Base-by-base conservation (phyloP, 2,329 filamentous ascomycete genomes). In the Juglanconis juglandina region DNA sequence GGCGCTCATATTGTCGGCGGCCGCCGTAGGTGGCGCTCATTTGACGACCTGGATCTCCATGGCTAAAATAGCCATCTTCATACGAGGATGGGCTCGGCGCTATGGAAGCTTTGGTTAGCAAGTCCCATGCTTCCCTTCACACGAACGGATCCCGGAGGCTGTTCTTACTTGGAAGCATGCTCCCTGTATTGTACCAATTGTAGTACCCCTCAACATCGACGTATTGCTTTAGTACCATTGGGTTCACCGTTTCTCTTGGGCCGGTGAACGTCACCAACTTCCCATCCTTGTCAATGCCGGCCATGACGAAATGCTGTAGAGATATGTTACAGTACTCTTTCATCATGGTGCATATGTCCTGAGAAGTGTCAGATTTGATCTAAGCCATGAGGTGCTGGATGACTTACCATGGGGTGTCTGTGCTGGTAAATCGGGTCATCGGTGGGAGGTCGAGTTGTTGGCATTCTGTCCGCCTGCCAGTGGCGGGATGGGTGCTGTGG, bases 311-410 rank as follows among this genome's bases (percentile, higher is more conserved):
- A 62, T 74, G 73, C 55, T 77, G 76, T 10, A 77, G 78, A 1
- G 79, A 76, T 50, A 86, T 81, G 42, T 77, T 76, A 64, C 82
- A 85, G 46, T 81, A 74, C 53, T 82, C 77, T 14, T 79, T 75
- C 10, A 86, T 71, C 33, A 79, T 81, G 62, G 78, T 76, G 39
- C 78, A 77, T 39, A 86, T 82, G 66, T 80, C 72, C 80, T 83
- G 60, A 32, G 17, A 9, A 32, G 24, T 9, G 49, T 63, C 39
- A 63, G 50, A 34, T 7, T 30, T 35, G n/a, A 30, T 24, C n/a
- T 6, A 30, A 39, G 39, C 9, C 49, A 14, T n/a, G 10, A 13
- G 33, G 39, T 32, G 8, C 33, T 30, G 37, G n/a, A 3, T 24
- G 35, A 41, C 59, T 61, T 58, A 63, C 61, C 61, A 63, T 63